Evolutionary conservation across 148 eudicot species (phyloP).

Genomic region (Nepenthes gracilis): DNA sequence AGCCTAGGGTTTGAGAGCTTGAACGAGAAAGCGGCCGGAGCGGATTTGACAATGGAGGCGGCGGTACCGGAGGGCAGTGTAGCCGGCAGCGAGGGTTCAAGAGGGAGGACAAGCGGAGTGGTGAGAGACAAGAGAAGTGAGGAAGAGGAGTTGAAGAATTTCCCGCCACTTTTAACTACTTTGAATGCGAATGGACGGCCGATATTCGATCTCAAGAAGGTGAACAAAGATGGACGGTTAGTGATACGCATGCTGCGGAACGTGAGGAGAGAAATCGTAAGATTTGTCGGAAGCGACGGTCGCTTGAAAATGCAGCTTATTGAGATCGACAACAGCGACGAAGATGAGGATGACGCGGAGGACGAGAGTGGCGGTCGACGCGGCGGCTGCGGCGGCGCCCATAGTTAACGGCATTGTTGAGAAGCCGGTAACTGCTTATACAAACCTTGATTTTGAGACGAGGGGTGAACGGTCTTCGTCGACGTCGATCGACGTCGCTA

Average conservation of each 20-base stretch:
- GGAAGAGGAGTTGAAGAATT: not conserved
- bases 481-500: too few species aligned
- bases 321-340: not conserved
- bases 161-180: not conserved
- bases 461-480: too few species aligned
- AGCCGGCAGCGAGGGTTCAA: too few species aligned
- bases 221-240: not conserved
- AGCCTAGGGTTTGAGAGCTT: too few species aligned
- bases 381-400: too few species aligned
- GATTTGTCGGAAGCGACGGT: not conserved
- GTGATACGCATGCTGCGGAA: not conserved
- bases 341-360: not conserved
- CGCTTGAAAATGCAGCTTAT: not conserved
- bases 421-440: too few species aligned
- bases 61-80: too few species aligned
- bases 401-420: too few species aligned
- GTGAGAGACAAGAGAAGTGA: not conserved
- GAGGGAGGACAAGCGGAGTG: not conserved
- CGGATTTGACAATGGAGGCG: too few species aligned
- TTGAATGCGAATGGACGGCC: not conserved
- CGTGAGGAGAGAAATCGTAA: not conserved
- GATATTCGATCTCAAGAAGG: not conserved
- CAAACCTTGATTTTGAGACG: too few species aligned
- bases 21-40: too few species aligned
- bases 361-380: not conserved